Evolutionary conservation across 805 yeast species (phyloP).

Genomic region (Teunomyces gatunensis): DNA sequence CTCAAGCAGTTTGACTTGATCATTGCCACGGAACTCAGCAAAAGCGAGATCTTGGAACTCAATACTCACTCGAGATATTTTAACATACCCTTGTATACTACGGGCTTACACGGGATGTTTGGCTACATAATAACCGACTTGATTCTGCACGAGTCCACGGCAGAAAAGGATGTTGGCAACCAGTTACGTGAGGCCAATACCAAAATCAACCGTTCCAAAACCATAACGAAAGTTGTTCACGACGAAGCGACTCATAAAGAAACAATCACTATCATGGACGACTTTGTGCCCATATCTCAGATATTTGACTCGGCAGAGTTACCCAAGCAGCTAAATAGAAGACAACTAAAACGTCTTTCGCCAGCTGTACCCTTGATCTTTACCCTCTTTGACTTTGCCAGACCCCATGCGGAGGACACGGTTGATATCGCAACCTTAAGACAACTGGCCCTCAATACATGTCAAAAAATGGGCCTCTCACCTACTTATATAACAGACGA

Average conservation of each 20-base stretch:
- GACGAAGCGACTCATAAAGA: constrained; percentile 44
- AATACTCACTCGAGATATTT: constrained; percentile 56
- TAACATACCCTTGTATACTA: constrained; percentile 63
- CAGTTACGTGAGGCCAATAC: constrained; percentile 43
- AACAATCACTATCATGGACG: constrained; percentile 35
- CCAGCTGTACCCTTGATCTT: constrained; percentile 59
- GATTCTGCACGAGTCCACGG: constrained; percentile 55
- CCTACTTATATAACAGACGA: constrained; percentile 42
- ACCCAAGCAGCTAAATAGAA: constrained; percentile 40
- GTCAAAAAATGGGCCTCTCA: constrained; percentile 40
- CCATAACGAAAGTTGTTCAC: constrained; percentile 27
- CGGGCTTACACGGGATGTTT: constrained; percentile 74
- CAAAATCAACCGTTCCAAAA: constrained; percentile 46
- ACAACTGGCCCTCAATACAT: constrained; percentile 23
- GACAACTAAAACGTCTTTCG: constrained; percentile 49
- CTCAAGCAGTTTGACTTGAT: constrained; percentile 63
- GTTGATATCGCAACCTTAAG: constrained; percentile 30
- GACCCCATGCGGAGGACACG: constrained; percentile 19
- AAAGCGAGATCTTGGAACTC: constrained; percentile 41
- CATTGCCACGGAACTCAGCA: constrained; percentile 66
- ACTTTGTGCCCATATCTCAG: constrained; percentile 33
- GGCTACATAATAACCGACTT: constrained; percentile 83
- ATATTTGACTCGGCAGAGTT: constrained; percentile 35
- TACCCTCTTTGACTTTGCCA: constrained; percentile 50
- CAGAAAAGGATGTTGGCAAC: constrained; percentile 50